Evolutionary conservation across 306 rosid genomes (phyloP).

Genomic region (Arachis stenosperma): DNA sequence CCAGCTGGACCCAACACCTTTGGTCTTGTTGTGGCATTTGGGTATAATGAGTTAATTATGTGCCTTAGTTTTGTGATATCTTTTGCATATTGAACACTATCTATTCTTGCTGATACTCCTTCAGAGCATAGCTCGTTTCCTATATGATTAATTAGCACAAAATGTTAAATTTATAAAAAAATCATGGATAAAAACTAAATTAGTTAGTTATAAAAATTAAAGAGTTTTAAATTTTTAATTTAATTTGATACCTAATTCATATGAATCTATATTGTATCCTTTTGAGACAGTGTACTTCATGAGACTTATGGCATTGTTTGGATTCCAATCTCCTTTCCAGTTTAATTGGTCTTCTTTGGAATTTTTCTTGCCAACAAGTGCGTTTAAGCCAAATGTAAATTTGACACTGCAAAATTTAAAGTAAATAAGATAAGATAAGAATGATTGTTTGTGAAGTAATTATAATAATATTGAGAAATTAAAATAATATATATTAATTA

Average conservation of each 20-base stretch:
- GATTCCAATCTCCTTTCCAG: constrained; percentile 59
- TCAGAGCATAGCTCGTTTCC: constrained; percentile 62
- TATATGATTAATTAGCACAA: constrained; percentile 3
- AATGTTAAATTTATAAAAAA: neutral
- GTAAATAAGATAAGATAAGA: neutral
- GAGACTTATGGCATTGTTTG: constrained; percentile 53
- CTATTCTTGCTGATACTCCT: constrained; percentile 56
- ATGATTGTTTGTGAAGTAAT: neutral
- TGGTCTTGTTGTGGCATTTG: constrained; percentile 50
- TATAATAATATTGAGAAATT: neutral
- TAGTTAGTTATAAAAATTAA: neutral
- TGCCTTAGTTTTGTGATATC: constrained; percentile 50
- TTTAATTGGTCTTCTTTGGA: constrained; percentile 34
- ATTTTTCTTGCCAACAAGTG: constrained; percentile 52
- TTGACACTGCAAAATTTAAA: constrained; percentile 42
- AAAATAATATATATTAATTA: constrained; percentile 1
- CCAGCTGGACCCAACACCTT: constrained; percentile 70
- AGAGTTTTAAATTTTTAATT: too few relatives aligned
- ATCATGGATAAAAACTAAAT: neutral
- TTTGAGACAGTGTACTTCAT: constrained; percentile 57
- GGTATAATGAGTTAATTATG: constrained; percentile 46
- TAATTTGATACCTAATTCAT: constrained; percentile 48
- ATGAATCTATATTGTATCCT: constrained; percentile 72
- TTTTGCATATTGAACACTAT: constrained; percentile 54
- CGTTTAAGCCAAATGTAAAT: constrained; percentile 65